Percentiles rank a stretch among this genome's conserved stretches.
These are phyloP conservation scores for Epichloe festucae DNA, from an alignment of 2,329 filamentous ascomycete genomes.

Conservation along the genomic window DNA sequence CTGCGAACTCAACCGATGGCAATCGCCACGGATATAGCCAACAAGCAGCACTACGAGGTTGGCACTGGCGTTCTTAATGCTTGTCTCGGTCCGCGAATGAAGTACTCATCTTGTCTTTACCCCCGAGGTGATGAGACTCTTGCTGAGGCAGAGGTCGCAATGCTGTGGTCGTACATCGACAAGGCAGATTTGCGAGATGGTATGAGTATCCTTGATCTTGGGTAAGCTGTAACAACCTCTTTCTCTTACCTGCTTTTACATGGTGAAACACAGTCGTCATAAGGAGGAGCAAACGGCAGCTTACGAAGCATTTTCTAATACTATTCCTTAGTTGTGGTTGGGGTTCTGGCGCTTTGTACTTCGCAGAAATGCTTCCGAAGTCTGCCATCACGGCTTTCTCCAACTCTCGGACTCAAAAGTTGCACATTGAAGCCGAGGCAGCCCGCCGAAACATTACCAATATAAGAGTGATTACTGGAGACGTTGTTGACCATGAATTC, in stretches of 20 bases:
- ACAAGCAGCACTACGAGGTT: constrained; percentile 62
- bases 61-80: constrained; percentile 49
- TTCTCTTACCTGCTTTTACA: not conserved
- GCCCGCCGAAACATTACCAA: constrained; percentile 43
- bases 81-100: constrained; percentile 56
- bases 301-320: not conserved
- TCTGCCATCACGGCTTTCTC: constrained; percentile 53
- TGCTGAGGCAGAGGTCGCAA: constrained; percentile 51
- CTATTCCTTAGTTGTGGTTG: constrained; percentile 45
- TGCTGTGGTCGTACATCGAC: constrained; percentile 50
- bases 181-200: constrained; percentile 46
- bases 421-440: constrained; percentile 50
- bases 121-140: constrained; percentile 48
- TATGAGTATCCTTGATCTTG: constrained; percentile 49
- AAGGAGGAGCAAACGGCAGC: not conserved
- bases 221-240: constrained; percentile 26
- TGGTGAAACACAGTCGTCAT: not conserved
- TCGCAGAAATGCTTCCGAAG: constrained; percentile 51
- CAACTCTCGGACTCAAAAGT: constrained; percentile 56
- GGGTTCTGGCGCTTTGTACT: constrained; percentile 52
- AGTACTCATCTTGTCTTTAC: constrained; percentile 58
- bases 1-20: constrained; percentile 52
- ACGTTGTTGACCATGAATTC: constrained; percentile 55
- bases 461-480: constrained; percentile 50
- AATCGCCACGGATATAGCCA: constrained; percentile 52